Base-by-base conservation (phyloP, 2,329 filamentous ascomycete species). In the Grosmannia huntii region DNA sequence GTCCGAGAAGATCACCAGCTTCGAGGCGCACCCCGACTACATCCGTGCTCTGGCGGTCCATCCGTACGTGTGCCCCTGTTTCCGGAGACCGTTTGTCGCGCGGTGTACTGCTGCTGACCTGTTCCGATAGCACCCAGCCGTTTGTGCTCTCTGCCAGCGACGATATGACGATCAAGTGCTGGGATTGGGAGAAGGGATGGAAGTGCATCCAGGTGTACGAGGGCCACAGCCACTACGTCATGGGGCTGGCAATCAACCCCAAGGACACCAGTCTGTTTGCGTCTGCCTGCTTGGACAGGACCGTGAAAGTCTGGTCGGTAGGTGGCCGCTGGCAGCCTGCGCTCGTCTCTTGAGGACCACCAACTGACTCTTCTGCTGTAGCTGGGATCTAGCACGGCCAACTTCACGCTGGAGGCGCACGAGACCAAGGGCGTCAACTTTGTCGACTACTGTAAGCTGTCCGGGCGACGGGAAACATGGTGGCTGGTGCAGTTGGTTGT, bases 141-240 rank as follows among this genome's bases (percentile, higher is more conserved):
- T 97, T 96, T 68, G 89, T 97, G 57, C 79, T 99, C 60, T 99
- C 94, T 57, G 94, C 94, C 63, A 94, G 89, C 63, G 91, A 96
- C 86, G 91, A 96, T 71, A 95, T 96, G 90, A 96, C 90, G 59
- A 96, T 96, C 70, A 96, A 94, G 79, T 80, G 96, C 55, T 99
- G 94, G 91, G 91, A 99, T 71, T 99, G 94, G 94, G 94, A 99
- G 67, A 95, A 94, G 73, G 84, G 84, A 65, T 99, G 94, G 94
- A 96, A 96, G 72, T 97, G 92, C 69, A 89, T 97, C 36, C 90
- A 96, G 72, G 84, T 59, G 16, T 99, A 96, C 68, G 92, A 97
- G 71, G 94, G 94, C 33, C 95, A 99, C 70, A 88, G 86, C 66
- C 94, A 95, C 75, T 96, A 68, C 64, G 92, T 96, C 63, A 96